These are phyloP conservation scores for Trichoderma hamatum DNA, from an alignment of 2,329 filamentous ascomycete genomes.

Conservation along the genomic window DNA sequence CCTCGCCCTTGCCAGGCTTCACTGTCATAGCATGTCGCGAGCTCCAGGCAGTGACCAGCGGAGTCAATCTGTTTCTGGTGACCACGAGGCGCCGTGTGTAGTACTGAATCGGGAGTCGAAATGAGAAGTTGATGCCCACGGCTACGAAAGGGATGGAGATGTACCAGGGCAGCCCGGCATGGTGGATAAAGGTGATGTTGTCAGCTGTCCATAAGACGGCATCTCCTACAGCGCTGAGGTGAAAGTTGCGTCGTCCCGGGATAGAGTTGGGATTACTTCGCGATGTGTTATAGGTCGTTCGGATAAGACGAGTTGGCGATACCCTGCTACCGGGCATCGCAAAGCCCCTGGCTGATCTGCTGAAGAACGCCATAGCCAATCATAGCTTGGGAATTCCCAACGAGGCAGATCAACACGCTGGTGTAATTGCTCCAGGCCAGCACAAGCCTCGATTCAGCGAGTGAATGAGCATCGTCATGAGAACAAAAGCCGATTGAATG, in stretches of 20 bases:
- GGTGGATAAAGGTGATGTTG: constrained; percentile 50
- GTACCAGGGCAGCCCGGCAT: constrained; percentile 55
- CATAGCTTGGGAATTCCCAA: constrained; percentile 12
- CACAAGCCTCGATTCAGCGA: neutral
- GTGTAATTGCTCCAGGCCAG: neutral
- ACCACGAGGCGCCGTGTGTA: constrained; percentile 44
- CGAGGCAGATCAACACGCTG: neutral
- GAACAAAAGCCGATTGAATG: constrained; percentile 3
- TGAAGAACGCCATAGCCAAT: constrained; percentile 24
- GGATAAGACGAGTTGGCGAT: neutral
- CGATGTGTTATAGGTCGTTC: neutral
- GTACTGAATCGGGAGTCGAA: constrained; percentile 52
- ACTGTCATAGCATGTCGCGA: constrained; percentile 32
- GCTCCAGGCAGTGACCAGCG: constrained; percentile 41
- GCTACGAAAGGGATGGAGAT: constrained; percentile 57
- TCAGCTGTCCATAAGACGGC: constrained; percentile 47
- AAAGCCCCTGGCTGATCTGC: constrained; percentile 15
- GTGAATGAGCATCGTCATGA: constrained; percentile 8
- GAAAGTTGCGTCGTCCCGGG: constrained; percentile 36
- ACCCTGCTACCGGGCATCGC: constrained; percentile 10
- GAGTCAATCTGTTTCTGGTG: constrained; percentile 36
- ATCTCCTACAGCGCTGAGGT: constrained; percentile 40
- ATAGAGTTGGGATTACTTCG: neutral
- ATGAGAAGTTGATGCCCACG: constrained; percentile 47
- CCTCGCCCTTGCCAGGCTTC: constrained; percentile 8